These are phyloP conservation scores for Saxophila tyrrhenica DNA, from an alignment of 495 filamentous ascomycete genomes.

Conservation along the genomic window DNA sequence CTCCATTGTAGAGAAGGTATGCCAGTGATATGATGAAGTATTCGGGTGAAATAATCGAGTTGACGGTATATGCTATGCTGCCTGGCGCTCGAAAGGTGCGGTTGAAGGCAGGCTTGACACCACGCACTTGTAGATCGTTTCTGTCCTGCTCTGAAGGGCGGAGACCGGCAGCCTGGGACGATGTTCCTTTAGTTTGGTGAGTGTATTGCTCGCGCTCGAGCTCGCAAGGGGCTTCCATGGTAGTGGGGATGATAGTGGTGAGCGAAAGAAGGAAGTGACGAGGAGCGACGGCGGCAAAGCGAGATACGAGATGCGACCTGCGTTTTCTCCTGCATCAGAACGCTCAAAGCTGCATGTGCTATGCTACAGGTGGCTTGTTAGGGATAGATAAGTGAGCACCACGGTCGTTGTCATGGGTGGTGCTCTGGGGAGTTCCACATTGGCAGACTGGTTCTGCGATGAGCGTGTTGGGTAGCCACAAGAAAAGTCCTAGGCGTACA, in stretches of 20 bases:
- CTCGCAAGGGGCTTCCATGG: background rate
- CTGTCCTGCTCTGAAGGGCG: background rate
- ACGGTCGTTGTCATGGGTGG: background rate
- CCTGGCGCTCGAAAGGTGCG: background rate
- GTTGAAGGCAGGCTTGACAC: background rate
- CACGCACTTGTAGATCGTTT: slow-evolving; percentile 1
- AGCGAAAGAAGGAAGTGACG: background rate
- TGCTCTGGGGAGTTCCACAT: background rate
- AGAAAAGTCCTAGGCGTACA: background rate
- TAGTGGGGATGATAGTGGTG: too few relatives aligned
- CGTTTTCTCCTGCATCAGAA: background rate
- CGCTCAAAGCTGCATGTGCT: background rate
- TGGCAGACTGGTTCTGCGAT: background rate
- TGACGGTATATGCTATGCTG: background rate
- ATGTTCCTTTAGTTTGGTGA: background rate
- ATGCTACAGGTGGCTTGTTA: too few relatives aligned
- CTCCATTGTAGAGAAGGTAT: background rate
- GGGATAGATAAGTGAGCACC: background rate
- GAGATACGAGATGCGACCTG: background rate
- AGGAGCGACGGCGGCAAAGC: background rate
- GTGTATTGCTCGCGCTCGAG: background rate
- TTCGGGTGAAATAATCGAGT: background rate
- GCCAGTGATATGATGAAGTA: slow-evolving; percentile 1
- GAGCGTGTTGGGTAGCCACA: background rate
- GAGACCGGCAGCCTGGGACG: background rate